Conservation (phyloP, 345 rosid species). For the Psidium guajava region DNA sequence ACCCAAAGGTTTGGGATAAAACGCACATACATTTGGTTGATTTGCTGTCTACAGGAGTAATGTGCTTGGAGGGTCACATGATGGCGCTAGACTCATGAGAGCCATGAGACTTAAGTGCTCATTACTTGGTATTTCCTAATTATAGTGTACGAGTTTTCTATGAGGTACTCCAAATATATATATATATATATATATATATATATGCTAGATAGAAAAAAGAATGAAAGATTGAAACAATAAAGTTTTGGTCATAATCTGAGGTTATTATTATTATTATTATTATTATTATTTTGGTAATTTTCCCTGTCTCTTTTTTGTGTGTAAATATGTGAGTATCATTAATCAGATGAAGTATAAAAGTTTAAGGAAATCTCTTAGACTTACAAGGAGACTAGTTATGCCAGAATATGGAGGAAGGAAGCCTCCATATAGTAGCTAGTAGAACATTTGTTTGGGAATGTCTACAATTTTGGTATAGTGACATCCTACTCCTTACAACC, state of each 20-base stretch:
- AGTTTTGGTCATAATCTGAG: background rate
- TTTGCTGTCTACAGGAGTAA: background rate
- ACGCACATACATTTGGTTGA: background rate
- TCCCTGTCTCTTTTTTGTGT: no score
- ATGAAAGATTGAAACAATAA: background rate
- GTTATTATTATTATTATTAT: background rate
- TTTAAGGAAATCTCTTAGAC: no score
- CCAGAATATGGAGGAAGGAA: no score
- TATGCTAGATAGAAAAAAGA: background rate
- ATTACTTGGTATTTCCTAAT: background rate
- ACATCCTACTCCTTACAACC: no score
- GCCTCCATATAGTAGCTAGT: no score
- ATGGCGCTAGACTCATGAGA: background rate
- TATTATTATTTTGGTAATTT: no score
- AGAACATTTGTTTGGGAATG: no score
- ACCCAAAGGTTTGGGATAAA: background rate
- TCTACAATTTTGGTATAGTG: no score
- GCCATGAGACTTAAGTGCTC: background rate
- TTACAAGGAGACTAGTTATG: no score
- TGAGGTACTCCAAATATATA: background rate
- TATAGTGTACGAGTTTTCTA: background rate
- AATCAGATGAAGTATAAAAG: no score
- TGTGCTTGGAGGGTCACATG: background rate
- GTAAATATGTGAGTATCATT: no score
- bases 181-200: no score